Evolutionary conservation across 164 flowering plant species (phyloP).

Genomic region (Protea cynaroides): DNA sequence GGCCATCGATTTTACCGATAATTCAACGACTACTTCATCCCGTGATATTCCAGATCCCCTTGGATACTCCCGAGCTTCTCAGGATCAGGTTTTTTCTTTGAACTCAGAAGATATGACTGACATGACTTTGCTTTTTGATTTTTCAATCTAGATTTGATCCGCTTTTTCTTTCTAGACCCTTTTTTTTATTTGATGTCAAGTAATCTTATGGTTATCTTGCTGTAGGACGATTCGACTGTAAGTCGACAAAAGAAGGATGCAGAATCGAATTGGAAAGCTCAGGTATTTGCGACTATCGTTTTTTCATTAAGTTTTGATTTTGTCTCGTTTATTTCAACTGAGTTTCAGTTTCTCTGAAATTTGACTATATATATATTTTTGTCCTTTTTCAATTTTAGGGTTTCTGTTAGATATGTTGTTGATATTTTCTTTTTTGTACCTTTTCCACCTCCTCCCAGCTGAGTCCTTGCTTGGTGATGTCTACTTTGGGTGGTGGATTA

Average conservation of each 20-base stretch:
- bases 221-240: constrained; percentile 67
- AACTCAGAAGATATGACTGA: not conserved
- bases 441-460: no score
- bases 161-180: not conserved
- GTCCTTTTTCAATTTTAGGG: no score
- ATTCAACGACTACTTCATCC: constrained; percentile 44
- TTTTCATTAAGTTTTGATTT: not conserved
- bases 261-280: constrained; percentile 86
- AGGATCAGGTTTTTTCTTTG: constrained; percentile 55
- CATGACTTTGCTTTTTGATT: not conserved
- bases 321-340: not conserved
- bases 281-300: constrained; percentile 35
- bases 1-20: constrained; percentile 84
- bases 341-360: not conserved
- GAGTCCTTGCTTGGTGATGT: no score
- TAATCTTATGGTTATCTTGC: not conserved
- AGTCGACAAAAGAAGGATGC: constrained; percentile 87
- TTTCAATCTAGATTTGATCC: not conserved
- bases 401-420: not conserved
- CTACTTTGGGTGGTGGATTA: no score
- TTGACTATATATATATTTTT: no score
- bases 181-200: not conserved
- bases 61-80: constrained; percentile 76
- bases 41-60: constrained; percentile 83
- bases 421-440: no score